Conservation (phyloP, 2,329 filamentous ascomycete genomes). For the Calonectria pteridis region DNA sequence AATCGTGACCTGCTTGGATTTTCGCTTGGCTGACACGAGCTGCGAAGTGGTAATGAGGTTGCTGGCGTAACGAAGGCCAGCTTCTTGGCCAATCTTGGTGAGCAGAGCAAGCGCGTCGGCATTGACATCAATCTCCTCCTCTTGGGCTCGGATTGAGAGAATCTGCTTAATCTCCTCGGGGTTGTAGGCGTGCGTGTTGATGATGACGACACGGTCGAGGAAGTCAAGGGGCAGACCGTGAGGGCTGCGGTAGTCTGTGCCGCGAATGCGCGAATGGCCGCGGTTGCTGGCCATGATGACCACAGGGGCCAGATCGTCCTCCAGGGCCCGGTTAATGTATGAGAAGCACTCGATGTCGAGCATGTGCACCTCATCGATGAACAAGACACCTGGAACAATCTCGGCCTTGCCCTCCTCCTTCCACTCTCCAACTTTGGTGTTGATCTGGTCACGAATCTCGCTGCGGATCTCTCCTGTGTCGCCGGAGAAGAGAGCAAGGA, state of each 20-base stretch:
- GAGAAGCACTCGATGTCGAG: slow-evolving; percentile 99
- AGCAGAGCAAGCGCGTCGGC: slow-evolving; percentile 91
- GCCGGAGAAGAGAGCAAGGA: slow-evolving; percentile 95
- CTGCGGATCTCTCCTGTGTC: slow-evolving; percentile 98
- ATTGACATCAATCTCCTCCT: slow-evolving; percentile 94
- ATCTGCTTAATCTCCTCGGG: slow-evolving; percentile 93
- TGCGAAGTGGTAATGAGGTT: slow-evolving; percentile 97
- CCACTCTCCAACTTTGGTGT: slow-evolving; percentile 99
- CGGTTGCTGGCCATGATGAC: slow-evolving; percentile 99
- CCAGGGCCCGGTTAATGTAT: slow-evolving; percentile 96
- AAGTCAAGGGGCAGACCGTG: slow-evolving; percentile 97
- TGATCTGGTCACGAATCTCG: slow-evolving; percentile 98
- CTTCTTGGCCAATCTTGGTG: slow-evolving; percentile 95
- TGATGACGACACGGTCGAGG: slow-evolving; percentile 94
- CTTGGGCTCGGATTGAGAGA: slow-evolving; percentile 89
- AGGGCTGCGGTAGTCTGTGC: slow-evolving; percentile 92
- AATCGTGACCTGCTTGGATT: slow-evolving; percentile 84
- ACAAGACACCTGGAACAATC: slow-evolving; percentile 95
- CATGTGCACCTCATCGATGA: slow-evolving; percentile 99
- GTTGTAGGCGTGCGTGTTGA: slow-evolving; percentile 89
- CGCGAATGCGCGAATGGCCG: slow-evolving; percentile 89
- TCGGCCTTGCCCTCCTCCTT: slow-evolving; percentile 99
- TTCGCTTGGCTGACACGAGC: slow-evolving; percentile 87
- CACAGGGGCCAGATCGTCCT: slow-evolving; percentile 94
- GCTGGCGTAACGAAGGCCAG: slow-evolving; percentile 94